Conservation (phyloP, 1,139 yeast genomes). For the Magnusiomyces starmeri region DNA sequence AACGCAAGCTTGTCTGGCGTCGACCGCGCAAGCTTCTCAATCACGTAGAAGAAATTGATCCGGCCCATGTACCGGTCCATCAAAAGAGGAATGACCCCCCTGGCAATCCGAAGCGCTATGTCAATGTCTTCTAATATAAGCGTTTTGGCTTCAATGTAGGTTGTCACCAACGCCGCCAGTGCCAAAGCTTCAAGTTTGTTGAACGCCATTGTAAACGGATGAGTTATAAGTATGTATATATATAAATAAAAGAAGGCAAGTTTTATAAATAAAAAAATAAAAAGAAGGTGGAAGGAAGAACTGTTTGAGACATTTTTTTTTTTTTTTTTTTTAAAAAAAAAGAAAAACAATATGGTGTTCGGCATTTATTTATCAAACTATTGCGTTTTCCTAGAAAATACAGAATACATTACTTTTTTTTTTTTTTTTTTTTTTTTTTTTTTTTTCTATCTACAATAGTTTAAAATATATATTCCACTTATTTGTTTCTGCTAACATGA, state of each 20-base stretch:
- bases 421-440: no score
- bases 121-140: constrained; percentile 29
- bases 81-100: constrained; percentile 20
- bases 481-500: constrained; percentile 4
- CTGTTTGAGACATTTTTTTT: background rate
- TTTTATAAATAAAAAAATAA: no score
- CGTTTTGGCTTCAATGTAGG: constrained; percentile 30
- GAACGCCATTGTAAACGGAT: background rate
- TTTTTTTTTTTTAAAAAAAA: no score
- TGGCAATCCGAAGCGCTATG: constrained; percentile 24
- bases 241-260: background rate
- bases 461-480: background rate
- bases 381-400: background rate
- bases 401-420: no score
- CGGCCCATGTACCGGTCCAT: constrained; percentile 36
- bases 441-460: no score
- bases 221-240: background rate
- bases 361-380: background rate
- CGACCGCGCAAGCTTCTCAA: constrained; percentile 46
- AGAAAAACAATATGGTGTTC: no score
- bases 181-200: constrained; percentile 14
- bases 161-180: constrained; percentile 26
- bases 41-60: constrained; percentile 60
- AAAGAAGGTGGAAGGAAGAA: no score
- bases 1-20: constrained; percentile 53